Base-by-base conservation (phyloP, 2,329 filamentous ascomycete species). In the Fusarium virguliforme region DNA sequence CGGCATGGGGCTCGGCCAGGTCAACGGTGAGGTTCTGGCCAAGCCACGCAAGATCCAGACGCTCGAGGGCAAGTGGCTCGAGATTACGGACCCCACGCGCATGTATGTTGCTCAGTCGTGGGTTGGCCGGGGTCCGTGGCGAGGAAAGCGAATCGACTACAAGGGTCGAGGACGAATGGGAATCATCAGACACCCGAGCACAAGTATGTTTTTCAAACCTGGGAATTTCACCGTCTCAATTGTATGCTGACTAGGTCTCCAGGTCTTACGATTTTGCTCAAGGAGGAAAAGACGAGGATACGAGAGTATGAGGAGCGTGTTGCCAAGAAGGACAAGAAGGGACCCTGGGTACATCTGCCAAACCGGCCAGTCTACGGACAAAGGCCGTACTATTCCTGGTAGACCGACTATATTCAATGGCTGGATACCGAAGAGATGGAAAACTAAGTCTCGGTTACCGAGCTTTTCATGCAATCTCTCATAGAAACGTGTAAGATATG, bases 71-170 rank as follows among this genome's bases (percentile, higher is more conserved):
- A 90, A 90, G 79, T 90, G 89, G 80, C 85, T 94, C 72, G 86
- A 88, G 40, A 87, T 97, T 26, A 82, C 82, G 32, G 92, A 98
- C 76, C 90, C 91, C 2, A 92, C 92, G n/a, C 88, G 88, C 65
- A 92, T 98, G 71, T 99, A 98, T 80, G 88, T 99, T 73, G 92
- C 94, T 60, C 90, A 98, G 82, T 94, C 95, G 5, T 99, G 95
- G 95, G 94, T 97, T 48, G 94, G 93, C 60, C 91, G 92, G 71
- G 93, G 94, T 0, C 85, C 87, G 1, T 91, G 86, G 80, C 87
- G 88, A 64, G 82, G 80, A 28, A 83, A 82, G 65, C 84, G 85
- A 50, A 83, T 88, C 6, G 92, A 95, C 73, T 92, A 91, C 80
- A 90, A 95, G 70, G 94, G 94, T 4, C 88, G 93, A 78, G 94